Evolutionary conservation across 2,329 filamentous ascomycete genomes (phyloP).

Genomic region (Truncatella angustata): DNA sequence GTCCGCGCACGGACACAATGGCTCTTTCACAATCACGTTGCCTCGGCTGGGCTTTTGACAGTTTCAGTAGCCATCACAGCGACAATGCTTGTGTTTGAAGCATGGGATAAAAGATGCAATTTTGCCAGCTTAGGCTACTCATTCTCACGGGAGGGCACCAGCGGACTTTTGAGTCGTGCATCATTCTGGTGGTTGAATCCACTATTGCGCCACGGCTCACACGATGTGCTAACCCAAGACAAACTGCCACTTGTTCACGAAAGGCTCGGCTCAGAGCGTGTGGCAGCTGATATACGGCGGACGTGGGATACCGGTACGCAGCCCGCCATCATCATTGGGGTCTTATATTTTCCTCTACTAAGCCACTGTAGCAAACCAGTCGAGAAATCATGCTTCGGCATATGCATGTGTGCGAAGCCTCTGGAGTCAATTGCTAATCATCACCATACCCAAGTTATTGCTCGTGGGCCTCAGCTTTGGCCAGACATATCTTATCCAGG

Average conservation of each 20-base stretch:
- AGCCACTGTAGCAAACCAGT: slow-evolving; percentile 6
- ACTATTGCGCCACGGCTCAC: slow-evolving; percentile 22
- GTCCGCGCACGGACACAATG: slow-evolving; percentile 13
- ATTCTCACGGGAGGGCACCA: slow-evolving; percentile 17
- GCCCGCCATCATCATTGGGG: too few relatives aligned
- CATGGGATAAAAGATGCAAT: slow-evolving; percentile 23
- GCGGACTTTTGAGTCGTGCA: slow-evolving; percentile 23
- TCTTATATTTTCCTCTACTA: neutral
- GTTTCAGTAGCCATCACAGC: slow-evolving; percentile 21
- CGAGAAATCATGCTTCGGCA: slow-evolving; percentile 11
- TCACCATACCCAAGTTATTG: slow-evolving; percentile 9
- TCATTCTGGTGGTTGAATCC: slow-evolving; percentile 29
- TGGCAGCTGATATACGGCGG: slow-evolving; percentile 4
- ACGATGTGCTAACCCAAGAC: slow-evolving; percentile 23
- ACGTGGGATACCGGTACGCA: neutral
- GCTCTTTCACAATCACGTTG: slow-evolving; percentile 1
- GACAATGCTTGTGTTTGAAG: slow-evolving; percentile 19
- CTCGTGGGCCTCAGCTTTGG: slow-evolving; percentile 8
- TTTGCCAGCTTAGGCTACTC: slow-evolving; percentile 18
- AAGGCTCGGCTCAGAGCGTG: slow-evolving; percentile 7
- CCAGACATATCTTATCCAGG: slow-evolving; percentile 10
- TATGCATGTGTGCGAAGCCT: slow-evolving; percentile 11
- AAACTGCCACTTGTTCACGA: slow-evolving; percentile 13
- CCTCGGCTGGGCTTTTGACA: slow-evolving; percentile 20
- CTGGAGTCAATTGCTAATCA: slow-evolving; percentile 9